These are phyloP conservation scores for Talaromyces funiculosus DNA, from an alignment of 2,329 filamentous ascomycete species.

Conservation along the genomic window DNA sequence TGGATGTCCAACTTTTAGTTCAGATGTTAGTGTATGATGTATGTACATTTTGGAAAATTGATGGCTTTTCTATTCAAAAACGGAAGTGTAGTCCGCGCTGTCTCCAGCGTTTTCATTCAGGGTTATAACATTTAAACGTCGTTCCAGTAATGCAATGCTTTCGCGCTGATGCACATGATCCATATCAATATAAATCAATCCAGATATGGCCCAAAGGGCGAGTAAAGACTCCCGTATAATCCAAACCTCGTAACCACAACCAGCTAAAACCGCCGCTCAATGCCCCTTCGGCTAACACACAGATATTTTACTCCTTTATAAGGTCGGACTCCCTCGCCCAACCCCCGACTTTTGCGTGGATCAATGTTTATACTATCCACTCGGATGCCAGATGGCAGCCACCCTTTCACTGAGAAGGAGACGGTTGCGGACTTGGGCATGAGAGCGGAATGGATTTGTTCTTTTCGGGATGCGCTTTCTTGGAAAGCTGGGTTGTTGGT, in stretches of 20 bases:
- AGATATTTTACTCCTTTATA: slow-evolving; percentile 99
- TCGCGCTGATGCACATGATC: not conserved
- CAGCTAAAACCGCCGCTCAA: slow-evolving; percentile 43
- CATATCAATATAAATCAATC: not conserved
- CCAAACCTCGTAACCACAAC: too few relatives aligned
- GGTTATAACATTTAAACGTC: not conserved
- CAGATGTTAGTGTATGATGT: not conserved
- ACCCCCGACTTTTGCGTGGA: slow-evolving; percentile 72
- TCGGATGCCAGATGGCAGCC: slow-evolving; percentile 59
- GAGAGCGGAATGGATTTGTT: slow-evolving; percentile 65
- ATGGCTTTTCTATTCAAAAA: not conserved
- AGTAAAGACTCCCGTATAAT: too few relatives aligned
- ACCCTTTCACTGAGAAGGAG: slow-evolving; percentile 58
- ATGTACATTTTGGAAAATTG: not conserved
- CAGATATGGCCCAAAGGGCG: not conserved
- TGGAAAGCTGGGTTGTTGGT: slow-evolving; percentile 16
- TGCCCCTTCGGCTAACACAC: slow-evolving; percentile 59
- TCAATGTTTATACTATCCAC: slow-evolving; percentile 59
- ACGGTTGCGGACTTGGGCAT: slow-evolving; percentile 75
- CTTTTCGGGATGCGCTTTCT: slow-evolving; percentile 26
- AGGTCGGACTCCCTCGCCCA: slow-evolving; percentile 83
- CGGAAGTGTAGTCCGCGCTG: not conserved
- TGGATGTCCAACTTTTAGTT: not conserved
- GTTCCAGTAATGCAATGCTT: not conserved
- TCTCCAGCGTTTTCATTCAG: not conserved